Conservation (phyloP, 1,284 basidiomycete species). For the Sanghuangporus baumii region DNA sequence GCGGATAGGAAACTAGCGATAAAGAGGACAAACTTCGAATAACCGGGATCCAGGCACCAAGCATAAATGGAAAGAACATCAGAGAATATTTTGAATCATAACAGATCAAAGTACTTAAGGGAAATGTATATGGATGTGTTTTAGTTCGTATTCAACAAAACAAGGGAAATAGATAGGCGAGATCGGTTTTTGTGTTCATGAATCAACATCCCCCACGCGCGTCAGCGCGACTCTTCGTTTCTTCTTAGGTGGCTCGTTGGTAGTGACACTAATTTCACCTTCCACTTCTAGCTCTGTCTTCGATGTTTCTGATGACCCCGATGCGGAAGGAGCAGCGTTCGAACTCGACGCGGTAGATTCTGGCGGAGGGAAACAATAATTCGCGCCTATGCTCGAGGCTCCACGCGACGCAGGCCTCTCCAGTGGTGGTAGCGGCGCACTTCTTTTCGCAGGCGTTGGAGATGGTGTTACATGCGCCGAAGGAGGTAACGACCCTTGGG, state of each 20-base stretch:
- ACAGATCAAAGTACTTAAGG: conserved; percentile 4
- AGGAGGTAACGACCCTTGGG: conserved; percentile 28
- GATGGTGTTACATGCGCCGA: conserved; percentile 38
- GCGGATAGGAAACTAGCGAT: background rate
- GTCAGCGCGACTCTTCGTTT: conserved; percentile 83
- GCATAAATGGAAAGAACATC: background rate
- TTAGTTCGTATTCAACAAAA: background rate
- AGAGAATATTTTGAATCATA: background rate
- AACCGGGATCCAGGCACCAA: background rate
- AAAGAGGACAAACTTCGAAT: background rate
- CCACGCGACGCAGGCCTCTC: background rate
- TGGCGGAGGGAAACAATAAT: background rate
- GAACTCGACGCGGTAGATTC: background rate
- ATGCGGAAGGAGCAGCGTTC: conserved; percentile 11
- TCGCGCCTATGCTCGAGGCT: background rate
- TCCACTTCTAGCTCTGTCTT: background rate
- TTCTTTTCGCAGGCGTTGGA: conserved; percentile 47
- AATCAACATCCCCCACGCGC: conserved; percentile 56
- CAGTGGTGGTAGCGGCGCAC: conserved; percentile 36
- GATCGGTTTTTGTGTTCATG: conserved; percentile 20
- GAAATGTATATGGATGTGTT: background rate
- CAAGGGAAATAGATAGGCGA: too few species aligned
- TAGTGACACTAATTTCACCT: background rate
- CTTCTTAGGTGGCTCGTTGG: conserved; percentile 70
- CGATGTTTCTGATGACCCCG: conserved; percentile 17